These are phyloP conservation scores for Oryza nivara DNA, from an alignment of 176 grass and related monocot species.

Conservation along the genomic window DNA sequence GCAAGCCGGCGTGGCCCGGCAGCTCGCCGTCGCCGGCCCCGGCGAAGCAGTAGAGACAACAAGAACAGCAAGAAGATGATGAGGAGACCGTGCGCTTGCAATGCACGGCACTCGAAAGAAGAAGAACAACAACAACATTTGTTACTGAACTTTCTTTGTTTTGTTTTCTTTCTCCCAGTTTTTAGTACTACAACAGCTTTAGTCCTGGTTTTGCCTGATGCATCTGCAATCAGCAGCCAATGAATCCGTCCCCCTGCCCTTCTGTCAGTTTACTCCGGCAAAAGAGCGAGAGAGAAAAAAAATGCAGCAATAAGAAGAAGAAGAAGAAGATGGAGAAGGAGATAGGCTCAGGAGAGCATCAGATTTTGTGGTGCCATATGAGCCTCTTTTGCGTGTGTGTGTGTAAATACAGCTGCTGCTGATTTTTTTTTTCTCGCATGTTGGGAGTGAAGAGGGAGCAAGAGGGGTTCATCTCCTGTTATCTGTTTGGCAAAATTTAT, in stretches of 20 bases:
- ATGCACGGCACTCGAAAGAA: background rate
- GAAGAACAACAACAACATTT: background rate
- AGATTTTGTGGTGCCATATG: conserved; percentile 34
- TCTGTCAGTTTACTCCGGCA: conserved; percentile 28
- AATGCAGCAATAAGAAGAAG: conserved; percentile 22
- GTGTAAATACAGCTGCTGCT: conserved; percentile 45
- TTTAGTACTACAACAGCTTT: background rate
- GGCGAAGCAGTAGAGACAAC: conserved; percentile 3
- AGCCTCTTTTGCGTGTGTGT: conserved; percentile 22
- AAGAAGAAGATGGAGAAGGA: background rate
- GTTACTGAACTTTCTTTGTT: background rate
- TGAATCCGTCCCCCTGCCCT: conserved; percentile 49
- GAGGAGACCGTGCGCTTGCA: background rate
- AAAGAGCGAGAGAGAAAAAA: conserved; percentile 20
- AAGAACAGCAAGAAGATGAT: background rate
- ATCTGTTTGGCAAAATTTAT: background rate
- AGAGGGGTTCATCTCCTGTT: conserved; percentile 46
- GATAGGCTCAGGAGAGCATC: conserved; percentile 15
- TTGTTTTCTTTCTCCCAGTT: background rate
- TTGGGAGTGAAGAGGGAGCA: conserved; percentile 45
- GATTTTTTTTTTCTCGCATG: conserved; percentile 16
- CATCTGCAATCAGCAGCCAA: background rate
- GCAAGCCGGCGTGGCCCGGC: conserved; percentile 10
- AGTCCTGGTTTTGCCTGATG: background rate
- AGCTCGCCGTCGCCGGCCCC: conserved; percentile 14